These are phyloP conservation scores for Neurospora sublineolata DNA, from an alignment of 495 filamentous ascomycete genomes.

Conservation along the genomic window DNA sequence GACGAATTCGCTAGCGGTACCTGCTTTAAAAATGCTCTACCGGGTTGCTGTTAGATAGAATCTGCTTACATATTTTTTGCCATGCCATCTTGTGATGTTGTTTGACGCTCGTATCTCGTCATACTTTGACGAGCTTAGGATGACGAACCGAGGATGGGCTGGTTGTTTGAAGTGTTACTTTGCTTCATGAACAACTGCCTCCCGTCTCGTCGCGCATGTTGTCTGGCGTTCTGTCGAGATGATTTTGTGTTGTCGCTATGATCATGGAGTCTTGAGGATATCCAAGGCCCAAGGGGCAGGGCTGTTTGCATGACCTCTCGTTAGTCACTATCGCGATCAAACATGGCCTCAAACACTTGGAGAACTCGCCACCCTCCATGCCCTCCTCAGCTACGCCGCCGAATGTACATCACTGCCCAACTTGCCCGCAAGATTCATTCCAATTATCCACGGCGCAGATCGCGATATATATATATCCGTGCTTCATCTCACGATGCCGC, in stretches of 20 bases:
- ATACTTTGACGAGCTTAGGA: background rate
- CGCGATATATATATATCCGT: background rate
- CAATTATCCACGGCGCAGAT: background rate
- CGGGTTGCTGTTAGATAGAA: conserved; percentile 44
- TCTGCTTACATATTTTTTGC: conserved; percentile 29
- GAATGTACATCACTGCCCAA: background rate
- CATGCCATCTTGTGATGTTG: background rate
- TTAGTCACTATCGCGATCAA: background rate
- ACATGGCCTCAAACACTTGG: background rate
- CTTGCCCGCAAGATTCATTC: background rate
- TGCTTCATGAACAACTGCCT: too few species aligned
- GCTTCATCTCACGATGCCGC: background rate
- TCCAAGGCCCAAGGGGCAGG: too few species aligned
- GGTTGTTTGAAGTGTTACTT: background rate
- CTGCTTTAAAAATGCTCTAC: conserved; percentile 24
- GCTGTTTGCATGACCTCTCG: background rate
- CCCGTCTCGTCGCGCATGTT: too few species aligned
- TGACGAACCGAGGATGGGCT: too few species aligned
- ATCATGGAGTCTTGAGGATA: background rate
- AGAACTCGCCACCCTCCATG: background rate
- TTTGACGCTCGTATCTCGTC: background rate
- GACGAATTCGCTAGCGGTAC: conserved; percentile 43
- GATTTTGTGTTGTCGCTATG: background rate
- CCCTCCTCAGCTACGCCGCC: background rate
- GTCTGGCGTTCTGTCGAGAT: background rate